Percentiles rank a stretch among this genome's conserved stretches.
phyloP scores from a whole-genome alignment of 1,284 basidiomycete species.

The Taiwanofungus camphoratus region DNA sequence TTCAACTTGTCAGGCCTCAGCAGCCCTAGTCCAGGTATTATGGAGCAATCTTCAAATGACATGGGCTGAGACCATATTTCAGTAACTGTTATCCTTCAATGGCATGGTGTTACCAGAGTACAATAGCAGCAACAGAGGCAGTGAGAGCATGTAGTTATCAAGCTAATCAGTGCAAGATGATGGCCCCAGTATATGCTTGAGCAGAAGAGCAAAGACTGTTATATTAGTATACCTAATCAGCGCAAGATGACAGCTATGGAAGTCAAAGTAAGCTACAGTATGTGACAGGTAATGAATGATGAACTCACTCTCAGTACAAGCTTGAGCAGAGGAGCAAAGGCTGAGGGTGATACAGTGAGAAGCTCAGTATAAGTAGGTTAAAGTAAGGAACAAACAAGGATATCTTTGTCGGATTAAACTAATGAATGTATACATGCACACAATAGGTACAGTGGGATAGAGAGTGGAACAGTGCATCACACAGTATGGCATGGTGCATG shows the following conservation, averaged over 20 bases:
- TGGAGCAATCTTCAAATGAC: too few relatives aligned
- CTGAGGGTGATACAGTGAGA: constrained; percentile 1
- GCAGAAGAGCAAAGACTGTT: background rate
- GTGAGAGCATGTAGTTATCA: too few relatives aligned
- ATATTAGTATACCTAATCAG: background rate
- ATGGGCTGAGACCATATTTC: too few relatives aligned
- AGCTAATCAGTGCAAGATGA: too few relatives aligned
- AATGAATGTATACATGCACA: background rate
- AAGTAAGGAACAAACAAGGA: background rate
- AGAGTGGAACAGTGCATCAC: constrained; percentile 1
- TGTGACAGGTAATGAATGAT: background rate
- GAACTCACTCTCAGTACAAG: constrained; percentile 1
- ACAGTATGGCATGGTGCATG: background rate
- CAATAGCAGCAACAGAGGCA: too few relatives aligned
- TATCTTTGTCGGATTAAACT: too few relatives aligned
- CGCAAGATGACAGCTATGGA: background rate
- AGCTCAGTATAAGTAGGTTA: constrained; percentile 1
- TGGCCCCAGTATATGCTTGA: background rate
- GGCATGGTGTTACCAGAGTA: too few relatives aligned
- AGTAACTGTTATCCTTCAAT: too few relatives aligned
- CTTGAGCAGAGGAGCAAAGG: too few relatives aligned
- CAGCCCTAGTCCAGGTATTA: too few relatives aligned
- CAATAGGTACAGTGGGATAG: background rate
- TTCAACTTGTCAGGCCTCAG: too few relatives aligned
- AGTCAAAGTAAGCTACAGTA: background rate